phyloP scores from a whole-genome alignment of 345 rosid species.

The Populus ilicifolia region DNA sequence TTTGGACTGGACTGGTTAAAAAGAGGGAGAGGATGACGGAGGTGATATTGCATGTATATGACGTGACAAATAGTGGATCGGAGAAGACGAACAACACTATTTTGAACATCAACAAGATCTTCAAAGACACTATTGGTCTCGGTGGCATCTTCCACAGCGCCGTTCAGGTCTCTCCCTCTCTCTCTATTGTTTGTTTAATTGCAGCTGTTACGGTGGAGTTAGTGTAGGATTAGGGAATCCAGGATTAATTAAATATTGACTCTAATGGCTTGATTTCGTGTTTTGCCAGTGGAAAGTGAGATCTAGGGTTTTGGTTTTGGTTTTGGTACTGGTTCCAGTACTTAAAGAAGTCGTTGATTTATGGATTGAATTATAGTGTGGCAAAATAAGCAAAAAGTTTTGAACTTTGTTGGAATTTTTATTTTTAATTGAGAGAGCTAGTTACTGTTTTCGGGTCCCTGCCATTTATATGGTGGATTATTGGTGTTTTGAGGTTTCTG shows the following conservation, averaged over 20 bases:
- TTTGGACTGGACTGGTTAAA: background rate
- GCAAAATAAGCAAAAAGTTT: background rate
- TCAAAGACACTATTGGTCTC: constrained; percentile 87
- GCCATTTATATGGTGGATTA: background rate
- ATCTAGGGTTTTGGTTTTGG: constrained; percentile 21
- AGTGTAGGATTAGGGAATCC: background rate
- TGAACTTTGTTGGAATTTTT: background rate
- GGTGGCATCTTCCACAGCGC: constrained; percentile 99
- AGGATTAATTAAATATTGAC: background rate
- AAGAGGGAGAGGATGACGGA: constrained; percentile 52
- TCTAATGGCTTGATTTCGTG: background rate
- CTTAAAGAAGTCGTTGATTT: background rate
- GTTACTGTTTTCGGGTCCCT: background rate
- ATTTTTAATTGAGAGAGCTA: background rate
- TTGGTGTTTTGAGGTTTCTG: background rate
- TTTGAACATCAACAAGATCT: constrained; percentile 85
- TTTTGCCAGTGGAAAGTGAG: constrained; percentile 3
- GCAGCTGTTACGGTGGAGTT: background rate
- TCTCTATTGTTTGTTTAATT: background rate
- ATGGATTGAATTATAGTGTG: background rate
- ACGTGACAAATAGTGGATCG: constrained; percentile 94
- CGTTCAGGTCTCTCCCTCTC: constrained; percentile 54
- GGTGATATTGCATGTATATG: constrained; percentile 78
- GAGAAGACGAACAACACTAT: constrained; percentile 91
- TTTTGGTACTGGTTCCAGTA: background rate